A percentile compares a stretch with the other conserved stretches of the same genome.
Conservation (phyloP, 306 rosid genomes). For the Albizia julibrissin region DNA sequence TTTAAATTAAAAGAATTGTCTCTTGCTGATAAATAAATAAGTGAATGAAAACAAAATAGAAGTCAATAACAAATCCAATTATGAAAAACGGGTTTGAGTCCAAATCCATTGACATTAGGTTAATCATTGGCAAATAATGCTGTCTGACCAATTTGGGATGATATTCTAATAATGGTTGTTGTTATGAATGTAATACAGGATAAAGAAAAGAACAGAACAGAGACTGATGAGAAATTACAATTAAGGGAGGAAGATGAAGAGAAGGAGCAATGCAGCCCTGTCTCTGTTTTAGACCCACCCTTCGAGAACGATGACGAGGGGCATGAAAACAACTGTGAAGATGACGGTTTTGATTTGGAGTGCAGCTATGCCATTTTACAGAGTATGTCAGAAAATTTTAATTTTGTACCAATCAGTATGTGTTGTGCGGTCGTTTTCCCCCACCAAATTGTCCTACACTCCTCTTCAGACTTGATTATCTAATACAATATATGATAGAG, state of each 20-base stretch:
- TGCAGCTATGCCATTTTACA: slow-evolving; percentile 83
- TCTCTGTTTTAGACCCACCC: slow-evolving; percentile 90
- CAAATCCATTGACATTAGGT: slow-evolving; percentile 11
- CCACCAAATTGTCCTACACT: slow-evolving; percentile 35
- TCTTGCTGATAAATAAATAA: not conserved
- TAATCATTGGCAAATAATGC: not conserved
- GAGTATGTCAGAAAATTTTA: slow-evolving; percentile 62
- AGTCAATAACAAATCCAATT: slow-evolving; percentile 35
- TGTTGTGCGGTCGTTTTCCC: slow-evolving; percentile 52
- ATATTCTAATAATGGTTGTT: slow-evolving; percentile 11
- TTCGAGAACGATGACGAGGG: slow-evolving; percentile 70
- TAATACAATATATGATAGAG: not conserved
- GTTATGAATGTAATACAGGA: slow-evolving; percentile 42
- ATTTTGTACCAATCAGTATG: slow-evolving; percentile 40
- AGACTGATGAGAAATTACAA: slow-evolving; percentile 40
- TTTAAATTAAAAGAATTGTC: slow-evolving; percentile 12
- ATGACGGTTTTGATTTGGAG: slow-evolving; percentile 56
- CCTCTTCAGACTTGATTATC: slow-evolving; percentile 33
- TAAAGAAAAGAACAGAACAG: slow-evolving; percentile 38
- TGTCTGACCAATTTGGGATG: slow-evolving; percentile 1
- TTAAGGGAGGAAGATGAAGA: slow-evolving; percentile 66
- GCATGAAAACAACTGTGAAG: slow-evolving; percentile 43
- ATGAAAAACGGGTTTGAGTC: slow-evolving; percentile 19
- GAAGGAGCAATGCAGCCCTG: slow-evolving; percentile 94
- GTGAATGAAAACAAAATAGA: not conserved